phyloP scores from a whole-genome alignment of 306 rosid genomes.

The Medicago lupulina region DNA sequence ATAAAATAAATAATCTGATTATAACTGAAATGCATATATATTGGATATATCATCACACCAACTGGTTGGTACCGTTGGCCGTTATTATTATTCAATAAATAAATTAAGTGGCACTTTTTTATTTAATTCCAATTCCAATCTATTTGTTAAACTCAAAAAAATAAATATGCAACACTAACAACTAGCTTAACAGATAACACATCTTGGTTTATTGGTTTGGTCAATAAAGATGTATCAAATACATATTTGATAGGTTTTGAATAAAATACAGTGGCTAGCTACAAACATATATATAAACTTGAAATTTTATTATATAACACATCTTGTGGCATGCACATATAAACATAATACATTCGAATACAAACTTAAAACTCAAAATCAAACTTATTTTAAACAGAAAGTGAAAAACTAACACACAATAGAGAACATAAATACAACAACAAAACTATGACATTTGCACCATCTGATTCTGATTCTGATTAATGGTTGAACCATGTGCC shows the following conservation, averaged over 20 bases:
- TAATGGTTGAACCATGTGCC: not conserved
- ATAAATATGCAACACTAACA: too few relatives aligned
- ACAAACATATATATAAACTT: too few relatives aligned
- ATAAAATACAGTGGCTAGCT: too few relatives aligned
- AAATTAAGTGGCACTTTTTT: not conserved
- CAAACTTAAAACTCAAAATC: not conserved
- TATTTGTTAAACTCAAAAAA: too few relatives aligned
- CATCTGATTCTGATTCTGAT: not conserved
- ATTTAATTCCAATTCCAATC: not conserved
- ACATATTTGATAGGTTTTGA: too few relatives aligned
- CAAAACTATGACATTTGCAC: not conserved
- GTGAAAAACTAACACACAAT: not conserved
- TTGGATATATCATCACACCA: conserved; percentile 29
- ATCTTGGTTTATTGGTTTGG: too few relatives aligned
- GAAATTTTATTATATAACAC: too few relatives aligned
- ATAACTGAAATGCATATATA: not conserved
- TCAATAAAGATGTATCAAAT: too few relatives aligned
- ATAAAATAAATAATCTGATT: conserved; percentile 14
- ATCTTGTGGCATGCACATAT: too few relatives aligned
- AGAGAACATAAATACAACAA: not conserved
- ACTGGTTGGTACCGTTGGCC: conserved; percentile 28
- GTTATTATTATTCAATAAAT: not conserved
- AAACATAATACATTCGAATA: too few relatives aligned
- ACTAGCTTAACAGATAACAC: too few relatives aligned
- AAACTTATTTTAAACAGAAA: not conserved